A percentile compares a stretch with the other conserved stretches of the same genome.
Evolutionary conservation across 768 basidiomycete genomes (phyloP).

Genomic region (Sporobolomyces phaffii): DNA sequence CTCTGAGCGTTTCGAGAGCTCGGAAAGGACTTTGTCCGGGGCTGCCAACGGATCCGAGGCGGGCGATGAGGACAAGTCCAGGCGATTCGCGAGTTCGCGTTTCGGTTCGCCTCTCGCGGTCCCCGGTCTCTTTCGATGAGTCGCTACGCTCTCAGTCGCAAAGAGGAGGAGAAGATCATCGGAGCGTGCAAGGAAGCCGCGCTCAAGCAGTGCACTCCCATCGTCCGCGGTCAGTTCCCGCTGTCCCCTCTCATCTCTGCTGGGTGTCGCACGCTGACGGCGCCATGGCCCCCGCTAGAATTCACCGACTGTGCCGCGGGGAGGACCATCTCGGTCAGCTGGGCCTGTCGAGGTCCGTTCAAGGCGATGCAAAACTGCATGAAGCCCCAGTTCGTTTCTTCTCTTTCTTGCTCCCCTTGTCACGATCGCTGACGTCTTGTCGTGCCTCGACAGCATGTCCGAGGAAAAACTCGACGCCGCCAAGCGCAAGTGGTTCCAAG

Average conservation of each 20-base stretch:
- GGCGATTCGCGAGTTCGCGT: not conserved
- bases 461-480: conserved; percentile 32
- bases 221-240: conserved; percentile 14
- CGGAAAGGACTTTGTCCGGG: too few relatives aligned
- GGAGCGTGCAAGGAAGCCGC: conserved; percentile 12
- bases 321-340: conserved; percentile 33
- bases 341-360: conserved; percentile 34
- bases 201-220: conserved; percentile 22
- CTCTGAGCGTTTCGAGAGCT: too few relatives aligned
- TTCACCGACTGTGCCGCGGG: conserved; percentile 34
- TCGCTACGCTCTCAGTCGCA: conserved; percentile 31
- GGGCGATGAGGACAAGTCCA: too few relatives aligned
- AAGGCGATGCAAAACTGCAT: conserved; percentile 38
- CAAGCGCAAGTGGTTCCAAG: conserved; percentile 30
- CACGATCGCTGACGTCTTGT: not conserved
- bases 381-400: conserved; percentile 29
- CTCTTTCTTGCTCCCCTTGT: too few relatives aligned
- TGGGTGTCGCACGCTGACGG: not conserved
- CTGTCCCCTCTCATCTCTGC: not conserved
- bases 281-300: not conserved
- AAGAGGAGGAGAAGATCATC: conserved; percentile 34
- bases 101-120: not conserved
- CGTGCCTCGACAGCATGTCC: conserved; percentile 17
- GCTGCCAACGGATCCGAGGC: too few relatives aligned
- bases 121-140: not conserved